Evolutionary conservation across 1,284 basidiomycete species (phyloP).

Genomic region (Cryptococcus floricola): DNA sequence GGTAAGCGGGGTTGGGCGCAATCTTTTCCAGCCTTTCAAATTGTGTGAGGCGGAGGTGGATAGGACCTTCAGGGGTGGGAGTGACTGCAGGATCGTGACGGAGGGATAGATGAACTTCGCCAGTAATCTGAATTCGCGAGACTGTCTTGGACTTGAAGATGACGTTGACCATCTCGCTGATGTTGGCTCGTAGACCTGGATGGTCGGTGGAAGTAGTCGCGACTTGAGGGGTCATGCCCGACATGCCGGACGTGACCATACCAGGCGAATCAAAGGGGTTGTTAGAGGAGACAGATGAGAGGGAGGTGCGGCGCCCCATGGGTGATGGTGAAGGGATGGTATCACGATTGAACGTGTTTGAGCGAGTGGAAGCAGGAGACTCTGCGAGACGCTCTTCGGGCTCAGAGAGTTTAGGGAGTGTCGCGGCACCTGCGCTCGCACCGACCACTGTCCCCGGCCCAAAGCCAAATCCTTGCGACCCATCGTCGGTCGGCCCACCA

Average conservation of each 20-base stretch:
- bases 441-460: no score
- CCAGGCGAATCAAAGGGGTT: constrained; percentile 45
- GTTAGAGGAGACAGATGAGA: constrained; percentile 29
- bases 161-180: constrained; percentile 55
- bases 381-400: constrained; percentile 11
- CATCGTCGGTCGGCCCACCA: constrained; percentile 13
- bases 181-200: constrained; percentile 46
- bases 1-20: constrained; percentile 53
- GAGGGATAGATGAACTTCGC: constrained; percentile 50
- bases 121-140: constrained; percentile 52
- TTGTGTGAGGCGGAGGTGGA: constrained; percentile 50
- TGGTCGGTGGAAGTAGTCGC: constrained; percentile 7
- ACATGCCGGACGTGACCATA: constrained; percentile 6
- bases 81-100: constrained; percentile 4
- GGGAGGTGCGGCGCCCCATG: constrained; percentile 25
- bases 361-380: constrained; percentile 6
- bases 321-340: constrained; percentile 1
- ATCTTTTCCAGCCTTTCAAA: constrained; percentile 54
- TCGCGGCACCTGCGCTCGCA: no score
- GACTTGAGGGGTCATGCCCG: constrained; percentile 3
- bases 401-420: constrained; percentile 13
- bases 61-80: constrained; percentile 14
- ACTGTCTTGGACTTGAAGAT: constrained; percentile 48
- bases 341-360: not conserved
- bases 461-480: not conserved